phyloP scores from a whole-genome alignment of 306 rosid species.

The Astragalus glycyphyllos region DNA sequence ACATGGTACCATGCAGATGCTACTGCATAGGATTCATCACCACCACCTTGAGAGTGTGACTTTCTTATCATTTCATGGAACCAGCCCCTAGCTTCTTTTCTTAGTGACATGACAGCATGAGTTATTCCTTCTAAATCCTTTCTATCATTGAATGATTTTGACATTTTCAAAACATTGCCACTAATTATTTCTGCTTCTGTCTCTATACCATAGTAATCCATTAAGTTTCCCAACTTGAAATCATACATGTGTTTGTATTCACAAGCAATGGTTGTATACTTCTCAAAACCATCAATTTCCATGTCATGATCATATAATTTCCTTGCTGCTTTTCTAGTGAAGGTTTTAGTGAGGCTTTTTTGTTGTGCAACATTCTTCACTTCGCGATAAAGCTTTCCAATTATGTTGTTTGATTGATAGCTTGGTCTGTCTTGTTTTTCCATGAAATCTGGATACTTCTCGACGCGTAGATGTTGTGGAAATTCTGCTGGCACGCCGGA shows the following conservation, averaged over 20 bases:
- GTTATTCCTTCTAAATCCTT: conserved; percentile 64
- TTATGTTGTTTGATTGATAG: conserved; percentile 63
- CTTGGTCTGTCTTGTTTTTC: conserved; percentile 65
- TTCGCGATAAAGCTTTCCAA: conserved; percentile 75
- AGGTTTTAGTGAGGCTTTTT: conserved; percentile 40
- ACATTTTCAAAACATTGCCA: conserved; percentile 70
- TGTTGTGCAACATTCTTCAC: conserved; percentile 54
- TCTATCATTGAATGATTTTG: conserved; percentile 58
- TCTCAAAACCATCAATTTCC: conserved; percentile 72
- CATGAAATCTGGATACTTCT: conserved; percentile 86
- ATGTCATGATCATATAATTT: conserved; percentile 69
- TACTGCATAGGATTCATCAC: conserved; percentile 50
- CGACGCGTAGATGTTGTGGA: conserved; percentile 53
- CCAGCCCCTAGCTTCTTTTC: conserved; percentile 77
- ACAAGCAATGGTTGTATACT: conserved; percentile 45
- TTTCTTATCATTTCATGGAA: conserved; percentile 60
- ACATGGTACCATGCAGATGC: conserved; percentile 89
- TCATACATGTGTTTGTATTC: conserved; percentile 72
- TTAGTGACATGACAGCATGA: conserved; percentile 62
- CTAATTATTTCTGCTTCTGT: conserved; percentile 80
- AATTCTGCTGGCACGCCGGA: conserved; percentile 77
- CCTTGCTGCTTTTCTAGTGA: conserved; percentile 59
- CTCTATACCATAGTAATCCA: conserved; percentile 79
- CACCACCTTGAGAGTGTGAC: conserved; percentile 37
- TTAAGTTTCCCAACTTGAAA: conserved; percentile 62